Percentiles rank a stretch among this genome's conserved stretches.
Conservation (phyloP, 805 yeast genomes). For the Hermanozyma aechmeae region DNA sequence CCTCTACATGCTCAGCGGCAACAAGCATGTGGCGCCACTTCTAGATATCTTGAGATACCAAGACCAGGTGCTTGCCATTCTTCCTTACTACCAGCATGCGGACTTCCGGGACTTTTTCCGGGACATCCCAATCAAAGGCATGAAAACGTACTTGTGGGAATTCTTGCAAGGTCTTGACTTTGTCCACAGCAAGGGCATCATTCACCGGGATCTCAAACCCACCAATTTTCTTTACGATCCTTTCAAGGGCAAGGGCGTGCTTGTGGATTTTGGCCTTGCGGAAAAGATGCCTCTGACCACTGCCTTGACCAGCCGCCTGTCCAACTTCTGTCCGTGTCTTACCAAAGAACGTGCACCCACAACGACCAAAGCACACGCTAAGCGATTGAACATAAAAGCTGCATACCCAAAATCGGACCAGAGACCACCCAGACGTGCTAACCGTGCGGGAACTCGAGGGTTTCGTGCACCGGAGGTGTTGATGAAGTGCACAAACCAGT, state of each 20-base stretch:
- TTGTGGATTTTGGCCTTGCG: slow-evolving; percentile 90
- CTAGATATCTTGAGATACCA: slow-evolving; percentile 79
- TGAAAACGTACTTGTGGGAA: slow-evolving; percentile 72
- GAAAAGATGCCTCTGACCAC: slow-evolving; percentile 34
- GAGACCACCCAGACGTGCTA: slow-evolving; percentile 85
- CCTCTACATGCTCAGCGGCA: slow-evolving; percentile 58
- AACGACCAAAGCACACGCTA: slow-evolving; percentile 10
- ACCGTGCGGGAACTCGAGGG: slow-evolving; percentile 95
- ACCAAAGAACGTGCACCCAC: slow-evolving; percentile 24
- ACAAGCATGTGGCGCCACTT: slow-evolving; percentile 75
- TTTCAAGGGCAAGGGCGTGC: slow-evolving; percentile 58
- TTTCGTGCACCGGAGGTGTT: slow-evolving; percentile 92
- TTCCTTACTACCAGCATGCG: slow-evolving; percentile 85
- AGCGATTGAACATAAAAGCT: slow-evolving; percentile 25
- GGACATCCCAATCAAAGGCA: slow-evolving; percentile 70
- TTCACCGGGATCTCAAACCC: slow-evolving; percentile 39
- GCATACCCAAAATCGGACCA: slow-evolving; percentile 81
- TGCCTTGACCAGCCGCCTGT: slow-evolving; percentile 4
- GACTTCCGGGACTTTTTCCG: slow-evolving; percentile 85
- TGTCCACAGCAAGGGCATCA: slow-evolving; percentile 37
- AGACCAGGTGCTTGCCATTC: slow-evolving; percentile 88
- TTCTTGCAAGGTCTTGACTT: slow-evolving; percentile 65
- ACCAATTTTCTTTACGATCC: slow-evolving; percentile 67
- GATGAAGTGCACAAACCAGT: slow-evolving; percentile 76
- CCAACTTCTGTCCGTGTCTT: slow-evolving; percentile 49